Base-by-base conservation (phyloP, 805 yeast genomes). In the Candida lessepsii region DNA sequence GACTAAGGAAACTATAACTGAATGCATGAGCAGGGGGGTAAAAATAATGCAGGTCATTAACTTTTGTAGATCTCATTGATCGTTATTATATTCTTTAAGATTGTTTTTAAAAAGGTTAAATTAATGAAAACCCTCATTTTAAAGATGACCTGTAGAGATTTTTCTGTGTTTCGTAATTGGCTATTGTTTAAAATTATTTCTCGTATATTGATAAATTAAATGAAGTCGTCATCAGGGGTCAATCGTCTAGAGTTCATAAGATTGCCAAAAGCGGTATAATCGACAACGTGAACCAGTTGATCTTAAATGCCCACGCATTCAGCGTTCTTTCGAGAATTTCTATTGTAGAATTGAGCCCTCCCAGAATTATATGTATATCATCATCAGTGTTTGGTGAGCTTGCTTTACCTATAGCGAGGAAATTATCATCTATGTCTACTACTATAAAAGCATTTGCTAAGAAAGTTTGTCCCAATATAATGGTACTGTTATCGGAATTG, bases 361-460 rank as follows among this genome's bases (percentile, higher is more conserved):
- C 26, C 14, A n/a, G 18, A 14, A 28, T 30, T 5, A 33, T 35
- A 8, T 29, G 29, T 27, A 80, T 70, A 42, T 74, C 54, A 39
- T 60, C 61, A 8, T 53, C 51, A 37, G 54, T 58, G 19, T 48
- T 47, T 28, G 46, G 57, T 30, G 51, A 58, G 53, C 29, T 14
- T 52, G 27, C 29, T 19, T 19, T 28, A 6, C 34, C 38, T 2
- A 83, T 47, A 5, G 84, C 76, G 24, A 83, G 61, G 50, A 74
- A 67, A 30, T 60, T 59, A 51, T 73, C 73, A 23, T 79, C 86
- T 36, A 81, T 59, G 57, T 84, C 83, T 56, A 74, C 80, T n/a
- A 80, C 86, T 18, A 79, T 67, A 56, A 81, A 83, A 2, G 81
- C 80, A 42, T 76, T 70, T 36, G 86, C 69, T 48, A 85, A 60